Evolutionary conservation across 257 asterid genomes (phyloP), one percentile per base, ranked within the genome.

Genomic region (Echites panduratus): DNA sequence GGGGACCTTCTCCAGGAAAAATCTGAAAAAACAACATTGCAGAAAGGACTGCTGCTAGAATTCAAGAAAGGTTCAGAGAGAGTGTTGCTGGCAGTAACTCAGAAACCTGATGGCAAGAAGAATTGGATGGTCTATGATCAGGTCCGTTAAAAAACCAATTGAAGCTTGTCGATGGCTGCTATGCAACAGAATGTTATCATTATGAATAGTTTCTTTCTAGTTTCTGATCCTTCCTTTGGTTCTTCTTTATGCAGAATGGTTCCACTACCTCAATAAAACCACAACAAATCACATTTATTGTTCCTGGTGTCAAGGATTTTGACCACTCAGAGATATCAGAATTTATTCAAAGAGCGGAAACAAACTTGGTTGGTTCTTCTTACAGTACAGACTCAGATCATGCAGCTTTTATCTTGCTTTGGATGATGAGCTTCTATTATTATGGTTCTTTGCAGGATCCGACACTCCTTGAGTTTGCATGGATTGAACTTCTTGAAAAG

Each of bases 101-200:
- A 86, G 80, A 90, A 78, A 85, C 99, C 96, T 14, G 98, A 95
- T 79, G 99, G 99, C 70, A 95, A 95, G 83, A 95, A 85, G 88
- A 95, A 92, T 76, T 95, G 99, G 98, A 87, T 87, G 83, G 99
- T 95, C 75, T 83, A 81, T 9, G 98, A 95, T 84, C 97, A 95
- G 99, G 99, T 95, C 70, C 70, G 54, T 57, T 78, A 61, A 50
- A n/a, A 85, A 84, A 79, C 72, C 68, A 62, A 76, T 70, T 74
- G 68, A 71, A 71, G 77, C 85, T 29, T 81, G 79, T 77, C 53
- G 62, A 82, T 83, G 79, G 79, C 79, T 74, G 73, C 79, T 74
- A 66, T 81, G 85, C 54, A 61, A 79, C 75, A 52, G 62, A 74
- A 74, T 67, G 57, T 57, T 5, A 44, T 50, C 59, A 76, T 77